Evolutionary conservation across 371 early-diverging fungal genomes (phyloP).

Genomic region (Nematocida ironsii): DNA sequence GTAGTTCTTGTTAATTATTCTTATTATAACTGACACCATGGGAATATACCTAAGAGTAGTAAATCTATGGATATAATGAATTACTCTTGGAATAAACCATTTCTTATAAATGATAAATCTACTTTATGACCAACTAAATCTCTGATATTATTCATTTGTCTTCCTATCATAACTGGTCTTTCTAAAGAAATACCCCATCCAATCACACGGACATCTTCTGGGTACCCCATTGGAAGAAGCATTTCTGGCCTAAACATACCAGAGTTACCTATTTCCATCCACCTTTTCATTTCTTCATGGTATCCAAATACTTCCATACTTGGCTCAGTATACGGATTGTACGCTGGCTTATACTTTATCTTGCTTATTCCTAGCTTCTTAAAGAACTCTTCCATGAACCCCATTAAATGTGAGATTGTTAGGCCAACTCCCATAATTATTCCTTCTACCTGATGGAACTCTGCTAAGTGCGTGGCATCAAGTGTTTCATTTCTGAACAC

Average conservation of each 20-base stretch:
- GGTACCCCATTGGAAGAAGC: conserved; percentile 89
- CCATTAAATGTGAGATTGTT: conserved; percentile 91
- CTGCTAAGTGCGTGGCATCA: conserved; percentile 98
- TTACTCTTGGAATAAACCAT: conserved; percentile 70
- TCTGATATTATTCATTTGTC: conserved; percentile 89
- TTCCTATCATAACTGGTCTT: conserved; percentile 99
- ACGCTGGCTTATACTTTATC: conserved; percentile 98
- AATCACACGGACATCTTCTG: conserved; percentile 88
- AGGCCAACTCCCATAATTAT: conserved; percentile 89
- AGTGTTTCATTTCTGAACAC: conserved; percentile 98
- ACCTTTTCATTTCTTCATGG: conserved; percentile 84
- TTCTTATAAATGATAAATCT: conserved; percentile 84
- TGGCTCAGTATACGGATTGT: conserved; percentile 99
- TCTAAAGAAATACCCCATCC: conserved; percentile 98
- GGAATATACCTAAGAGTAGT: background rate
- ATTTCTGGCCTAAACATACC: conserved; percentile 99
- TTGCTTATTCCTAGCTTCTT: conserved; percentile 88
- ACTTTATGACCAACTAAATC: conserved; percentile 96
- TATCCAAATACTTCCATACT: conserved; percentile 98
- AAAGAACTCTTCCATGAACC: conserved; percentile 90
- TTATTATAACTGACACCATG: too few species aligned
- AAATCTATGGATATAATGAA: background rate
- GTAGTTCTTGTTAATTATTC: too few species aligned
- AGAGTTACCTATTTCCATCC: conserved; percentile 98
- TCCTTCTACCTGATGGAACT: conserved; percentile 99